These are phyloP conservation scores for Fusarium graminum DNA, from an alignment of 2,329 filamentous ascomycete species.

Conservation along the genomic window DNA sequence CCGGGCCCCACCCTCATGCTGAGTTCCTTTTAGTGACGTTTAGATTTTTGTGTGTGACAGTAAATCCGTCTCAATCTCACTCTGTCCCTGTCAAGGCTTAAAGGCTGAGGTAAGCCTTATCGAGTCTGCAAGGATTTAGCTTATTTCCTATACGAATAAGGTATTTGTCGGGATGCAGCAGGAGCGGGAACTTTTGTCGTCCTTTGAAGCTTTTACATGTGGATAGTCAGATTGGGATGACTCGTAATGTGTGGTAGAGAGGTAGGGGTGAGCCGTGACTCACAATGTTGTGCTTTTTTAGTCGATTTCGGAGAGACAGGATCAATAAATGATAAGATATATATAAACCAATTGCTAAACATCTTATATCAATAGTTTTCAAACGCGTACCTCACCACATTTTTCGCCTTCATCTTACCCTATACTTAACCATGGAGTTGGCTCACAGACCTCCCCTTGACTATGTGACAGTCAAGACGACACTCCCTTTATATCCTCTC, in stretches of 20 bases:
- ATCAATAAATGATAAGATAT: not conserved
- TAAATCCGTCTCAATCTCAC: not conserved
- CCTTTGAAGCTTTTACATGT: not conserved
- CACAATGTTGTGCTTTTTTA: not conserved
- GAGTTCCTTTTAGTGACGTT: conserved; percentile 16
- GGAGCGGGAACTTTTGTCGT: conserved; percentile 27
- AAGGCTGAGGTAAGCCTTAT: conserved; percentile 14
- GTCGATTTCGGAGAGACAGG: conserved; percentile 5
- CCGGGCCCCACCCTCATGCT: conserved; percentile 27
- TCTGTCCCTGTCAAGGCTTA: not conserved
- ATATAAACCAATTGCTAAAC: not conserved
- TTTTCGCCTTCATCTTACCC: conserved; percentile 9
- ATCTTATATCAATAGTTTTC: not conserved
- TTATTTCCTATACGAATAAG: conserved; percentile 2
- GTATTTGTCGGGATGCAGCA: not conserved
- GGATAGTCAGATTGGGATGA: not conserved
- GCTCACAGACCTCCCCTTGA: conserved; percentile 42
- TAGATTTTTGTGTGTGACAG: conserved; percentile 36
- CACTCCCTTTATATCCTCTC: conserved; percentile 59
- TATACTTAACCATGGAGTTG: conserved; percentile 35
- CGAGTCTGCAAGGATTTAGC: not conserved
- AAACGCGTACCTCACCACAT: not conserved
- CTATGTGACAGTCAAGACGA: conserved; percentile 62
- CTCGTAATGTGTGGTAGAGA: not conserved
- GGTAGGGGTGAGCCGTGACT: conserved; percentile 8